Conservation (phyloP, 176 grass and related monocot species). For the Raddia guianensis region DNA sequence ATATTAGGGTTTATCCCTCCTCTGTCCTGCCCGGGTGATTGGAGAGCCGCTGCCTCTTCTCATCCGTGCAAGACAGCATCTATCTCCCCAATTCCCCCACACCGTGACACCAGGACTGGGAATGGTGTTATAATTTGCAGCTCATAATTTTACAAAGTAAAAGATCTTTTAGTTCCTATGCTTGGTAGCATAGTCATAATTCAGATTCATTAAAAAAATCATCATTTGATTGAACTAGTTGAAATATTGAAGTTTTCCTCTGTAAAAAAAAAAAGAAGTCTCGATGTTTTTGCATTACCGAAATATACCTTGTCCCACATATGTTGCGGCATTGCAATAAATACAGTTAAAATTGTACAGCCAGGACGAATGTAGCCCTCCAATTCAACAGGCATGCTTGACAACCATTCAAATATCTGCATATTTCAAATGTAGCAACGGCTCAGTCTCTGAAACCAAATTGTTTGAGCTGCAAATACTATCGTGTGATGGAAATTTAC, state of each 20-base stretch:
- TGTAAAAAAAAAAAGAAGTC: neutral
- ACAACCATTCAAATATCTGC: conserved; percentile 97
- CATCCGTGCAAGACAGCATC: no score
- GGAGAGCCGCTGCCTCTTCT: no score
- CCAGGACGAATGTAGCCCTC: conserved; percentile 98
- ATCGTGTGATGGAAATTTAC: conserved; percentile 27
- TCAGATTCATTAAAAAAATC: neutral
- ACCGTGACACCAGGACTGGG: neutral
- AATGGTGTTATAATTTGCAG: neutral
- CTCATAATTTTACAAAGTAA: conserved; percentile 10
- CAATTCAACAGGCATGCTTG: conserved; percentile 98
- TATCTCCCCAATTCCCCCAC: no score
- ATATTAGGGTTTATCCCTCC: no score
- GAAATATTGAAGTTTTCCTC: no score
- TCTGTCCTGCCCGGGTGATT: no score
- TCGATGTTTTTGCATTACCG: neutral
- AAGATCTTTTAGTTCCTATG: neutral
- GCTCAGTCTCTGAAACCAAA: conserved; percentile 5
- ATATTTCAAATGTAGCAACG: conserved; percentile 31
- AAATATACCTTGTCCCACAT: conserved; percentile 92
- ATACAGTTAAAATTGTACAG: conserved; percentile 94
- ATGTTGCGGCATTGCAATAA: conserved; percentile 88
- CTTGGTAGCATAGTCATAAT: neutral
- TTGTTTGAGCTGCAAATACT: neutral
- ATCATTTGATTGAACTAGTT: no score